Evolutionary conservation across 306 rosid genomes (phyloP), one percentile per base, ranked within the genome.

Genomic region (Trifolium dubium): DNA sequence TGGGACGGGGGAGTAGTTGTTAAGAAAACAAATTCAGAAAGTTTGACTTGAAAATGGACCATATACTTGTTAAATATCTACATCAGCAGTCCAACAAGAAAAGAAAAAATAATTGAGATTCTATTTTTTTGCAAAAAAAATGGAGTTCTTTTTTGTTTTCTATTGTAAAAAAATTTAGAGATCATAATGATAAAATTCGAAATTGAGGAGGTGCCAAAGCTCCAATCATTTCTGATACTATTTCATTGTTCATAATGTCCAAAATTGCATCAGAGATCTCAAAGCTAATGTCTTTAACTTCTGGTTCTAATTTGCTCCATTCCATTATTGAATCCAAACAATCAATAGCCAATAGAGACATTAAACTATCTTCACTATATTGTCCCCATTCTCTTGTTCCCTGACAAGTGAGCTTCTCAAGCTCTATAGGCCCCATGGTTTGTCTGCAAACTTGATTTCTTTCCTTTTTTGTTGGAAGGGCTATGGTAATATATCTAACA

Each of bases 201-300:
- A 64, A 64, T 10, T 17, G 11, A 39, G 69, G 3, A 4, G 70
- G 14, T 62, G 64, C 39, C 8, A 23, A 17, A 50, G 76, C 65
- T 46, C 47, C 80, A 72, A 15, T 51, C 11, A 81, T 28, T 76
- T 88, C 87, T 30, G 62, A 62, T 15, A 85, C 77, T 77, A 84
- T 75, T 47, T 88, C 96, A 18, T 71, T 17, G 29, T 71, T 46
- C 18, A 93, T 77, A 59, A 77, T 75, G 40, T 86, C 86, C 61
- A 88, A 80, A 77, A 93, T 74, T 49, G 83, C 61, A 59, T 88
- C 89, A n/a, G 85, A 85, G 62, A 89, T 80, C 81, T 89, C 85
- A 34, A 72, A 10, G 32, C 77, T 62, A 64, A 90, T 76, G 60
- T 85, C 88, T 14, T 44, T 71, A 53, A 59, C 73, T 15, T 83